Evolutionary conservation across 495 filamentous ascomycete genomes (phyloP).

Genomic region (Aspergillus haitiensis): DNA sequence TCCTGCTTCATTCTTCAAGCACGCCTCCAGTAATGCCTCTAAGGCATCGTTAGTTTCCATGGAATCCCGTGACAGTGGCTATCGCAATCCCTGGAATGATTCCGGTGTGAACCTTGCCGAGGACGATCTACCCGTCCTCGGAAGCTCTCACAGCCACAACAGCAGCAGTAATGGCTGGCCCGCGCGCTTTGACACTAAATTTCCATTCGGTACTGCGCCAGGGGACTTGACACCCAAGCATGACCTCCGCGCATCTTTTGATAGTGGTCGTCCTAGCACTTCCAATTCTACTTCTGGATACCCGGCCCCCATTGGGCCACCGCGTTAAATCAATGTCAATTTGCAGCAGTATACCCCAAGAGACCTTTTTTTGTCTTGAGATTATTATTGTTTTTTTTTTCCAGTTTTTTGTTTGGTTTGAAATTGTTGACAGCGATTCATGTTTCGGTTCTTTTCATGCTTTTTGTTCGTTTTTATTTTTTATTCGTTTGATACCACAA

Average conservation of each 20-base stretch:
- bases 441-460: slow-evolving; percentile 27
- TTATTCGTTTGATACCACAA: slow-evolving; percentile 46
- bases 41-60: slow-evolving; percentile 92
- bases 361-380: slow-evolving; percentile 43
- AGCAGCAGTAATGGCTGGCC: slow-evolving; percentile 64
- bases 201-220: slow-evolving; percentile 66
- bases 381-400: slow-evolving; percentile 30
- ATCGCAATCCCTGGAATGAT: slow-evolving; percentile 97
- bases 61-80: slow-evolving; percentile 87
- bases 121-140: slow-evolving; percentile 69
- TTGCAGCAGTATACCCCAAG: slow-evolving; percentile 62
- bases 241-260: slow-evolving; percentile 75
- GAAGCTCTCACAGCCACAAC: slow-evolving; percentile 56
- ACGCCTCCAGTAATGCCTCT: slow-evolving; percentile 88
- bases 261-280: slow-evolving; percentile 88
- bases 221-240: slow-evolving; percentile 83
- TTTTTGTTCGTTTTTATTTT: slow-evolving; percentile 28
- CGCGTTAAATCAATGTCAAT: slow-evolving; percentile 68
- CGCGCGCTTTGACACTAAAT: slow-evolving; percentile 60
- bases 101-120: slow-evolving; percentile 90
- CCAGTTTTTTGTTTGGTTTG: slow-evolving; percentile 22
- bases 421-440: slow-evolving; percentile 22
- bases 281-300: slow-evolving; percentile 95
- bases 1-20: slow-evolving; percentile 82
- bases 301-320: slow-evolving; percentile 84